These are phyloP conservation scores for Peltaster fructicola DNA, from an alignment of 2,329 filamentous ascomycete species.

Conservation along the genomic window DNA sequence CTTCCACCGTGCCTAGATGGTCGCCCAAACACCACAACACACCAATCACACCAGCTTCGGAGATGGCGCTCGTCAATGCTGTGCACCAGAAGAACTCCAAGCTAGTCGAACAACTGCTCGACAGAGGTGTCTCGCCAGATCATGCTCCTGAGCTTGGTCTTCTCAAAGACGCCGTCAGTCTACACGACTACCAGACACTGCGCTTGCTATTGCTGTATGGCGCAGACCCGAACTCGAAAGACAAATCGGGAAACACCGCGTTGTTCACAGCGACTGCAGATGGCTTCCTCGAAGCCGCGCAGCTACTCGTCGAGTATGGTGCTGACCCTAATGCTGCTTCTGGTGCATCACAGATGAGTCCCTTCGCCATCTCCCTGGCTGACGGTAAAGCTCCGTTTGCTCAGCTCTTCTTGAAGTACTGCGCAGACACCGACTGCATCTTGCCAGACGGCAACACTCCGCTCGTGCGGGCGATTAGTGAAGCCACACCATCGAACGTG, in stretches of 20 bases:
- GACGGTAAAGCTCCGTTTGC: slow-evolving; percentile 39
- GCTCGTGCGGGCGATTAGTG: slow-evolving; percentile 42
- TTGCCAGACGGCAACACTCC: slow-evolving; percentile 42
- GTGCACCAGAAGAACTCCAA: slow-evolving; percentile 13
- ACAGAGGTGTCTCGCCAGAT: slow-evolving; percentile 10
- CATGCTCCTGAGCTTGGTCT: slow-evolving; percentile 7
- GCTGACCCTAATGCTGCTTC: slow-evolving; percentile 38
- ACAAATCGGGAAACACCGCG: slow-evolving; percentile 42
- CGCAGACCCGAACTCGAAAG: slow-evolving; percentile 40
- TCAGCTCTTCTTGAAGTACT: slow-evolving; percentile 43
- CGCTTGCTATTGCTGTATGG: slow-evolving; percentile 43
- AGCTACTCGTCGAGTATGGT: slow-evolving; percentile 46
- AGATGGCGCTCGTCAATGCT: slow-evolving; percentile 22
- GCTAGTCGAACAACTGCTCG: slow-evolving; percentile 14
- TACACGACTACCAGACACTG: slow-evolving; percentile 18
- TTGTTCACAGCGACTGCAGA: slow-evolving; percentile 32
- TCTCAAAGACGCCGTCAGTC: slow-evolving; percentile 10
- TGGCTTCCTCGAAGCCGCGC: slow-evolving; percentile 38
- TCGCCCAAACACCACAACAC: slow-evolving; percentile 6
- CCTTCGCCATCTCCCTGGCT: slow-evolving; percentile 33
- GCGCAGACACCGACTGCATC: slow-evolving; percentile 37
- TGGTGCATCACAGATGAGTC: slow-evolving; percentile 35
- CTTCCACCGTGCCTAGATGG: slow-evolving; percentile 9
- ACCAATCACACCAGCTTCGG: slow-evolving; percentile 18
- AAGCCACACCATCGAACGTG: slow-evolving; percentile 36